Percentiles rank a stretch among this genome's conserved stretches.
These are phyloP conservation scores for Diaporthe longicolla DNA, from an alignment of 2,329 filamentous ascomycete species.

Conservation along the genomic window DNA sequence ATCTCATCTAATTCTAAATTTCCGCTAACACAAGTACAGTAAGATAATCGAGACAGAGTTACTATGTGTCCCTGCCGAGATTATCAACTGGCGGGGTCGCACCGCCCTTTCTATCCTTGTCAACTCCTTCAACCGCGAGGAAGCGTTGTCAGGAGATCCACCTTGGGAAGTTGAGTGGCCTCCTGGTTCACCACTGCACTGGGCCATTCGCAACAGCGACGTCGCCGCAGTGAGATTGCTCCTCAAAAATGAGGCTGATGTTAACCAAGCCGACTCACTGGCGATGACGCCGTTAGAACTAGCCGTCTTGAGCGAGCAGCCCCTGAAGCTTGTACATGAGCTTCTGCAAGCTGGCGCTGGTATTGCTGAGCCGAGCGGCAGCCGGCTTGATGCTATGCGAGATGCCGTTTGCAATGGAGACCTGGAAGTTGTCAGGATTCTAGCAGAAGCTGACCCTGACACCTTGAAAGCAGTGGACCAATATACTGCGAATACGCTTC, in stretches of 20 bases:
- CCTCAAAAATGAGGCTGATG: neutral
- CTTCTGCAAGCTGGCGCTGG: neutral
- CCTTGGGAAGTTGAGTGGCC: fast-evolving
- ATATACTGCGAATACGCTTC: fast-evolving
- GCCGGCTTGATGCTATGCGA: neutral
- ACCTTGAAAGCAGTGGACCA: neutral
- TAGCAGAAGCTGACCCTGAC: neutral
- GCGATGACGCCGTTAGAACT: fast-evolving
- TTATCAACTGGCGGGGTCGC: neutral
- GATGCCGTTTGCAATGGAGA: neutral
- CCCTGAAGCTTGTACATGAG: neutral
- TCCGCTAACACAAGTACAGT: neutral
- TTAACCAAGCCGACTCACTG: neutral
- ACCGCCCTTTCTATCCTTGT: neutral
- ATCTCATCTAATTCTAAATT: fast-evolving
- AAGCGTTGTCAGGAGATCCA: fast-evolving
- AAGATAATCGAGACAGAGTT: neutral
- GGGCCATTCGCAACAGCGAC: neutral
- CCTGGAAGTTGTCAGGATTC: neutral
- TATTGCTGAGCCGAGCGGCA: neutral
- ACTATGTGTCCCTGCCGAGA: neutral
- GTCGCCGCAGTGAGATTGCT: neutral
- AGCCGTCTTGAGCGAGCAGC: neutral
- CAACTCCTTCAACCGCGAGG: neutral
- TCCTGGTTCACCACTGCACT: neutral